Percentiles rank a stretch among this genome's conserved stretches.
Evolutionary conservation across 306 rosid genomes (phyloP).

Genomic region (Phaseolus lunatus): DNA sequence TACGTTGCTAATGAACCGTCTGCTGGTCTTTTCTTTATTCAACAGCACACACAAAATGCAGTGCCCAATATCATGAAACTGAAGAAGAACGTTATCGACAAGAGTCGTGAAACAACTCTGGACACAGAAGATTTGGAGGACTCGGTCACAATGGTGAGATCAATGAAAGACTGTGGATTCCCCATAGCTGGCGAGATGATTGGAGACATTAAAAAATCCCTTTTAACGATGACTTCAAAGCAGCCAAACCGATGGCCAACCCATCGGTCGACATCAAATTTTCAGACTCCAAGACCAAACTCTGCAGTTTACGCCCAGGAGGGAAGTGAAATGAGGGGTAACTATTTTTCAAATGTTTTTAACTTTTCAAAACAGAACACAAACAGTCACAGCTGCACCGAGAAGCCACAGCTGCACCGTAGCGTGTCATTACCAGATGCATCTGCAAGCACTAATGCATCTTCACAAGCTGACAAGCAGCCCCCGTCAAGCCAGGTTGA

Average conservation of each 20-base stretch:
- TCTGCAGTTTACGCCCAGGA: slow-evolving; percentile 44
- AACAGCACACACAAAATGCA: slow-evolving; percentile 83
- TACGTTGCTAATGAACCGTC: slow-evolving; percentile 90
- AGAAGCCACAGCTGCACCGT: slow-evolving; percentile 42
- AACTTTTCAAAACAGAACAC: slow-evolving; percentile 75
- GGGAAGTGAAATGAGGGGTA: slow-evolving; percentile 51
- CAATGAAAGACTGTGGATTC: slow-evolving; percentile 89
- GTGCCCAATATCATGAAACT: slow-evolving; percentile 76
- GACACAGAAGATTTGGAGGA: slow-evolving; percentile 88
- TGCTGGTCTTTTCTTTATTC: slow-evolving; percentile 83
- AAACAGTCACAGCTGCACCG: slow-evolving; percentile 54
- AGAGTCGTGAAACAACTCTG: slow-evolving; percentile 69
- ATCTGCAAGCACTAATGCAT: slow-evolving; percentile 53
- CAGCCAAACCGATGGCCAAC: slow-evolving; percentile 67
- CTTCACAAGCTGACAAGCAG: slow-evolving; percentile 57
- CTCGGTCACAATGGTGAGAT: slow-evolving; percentile 70
- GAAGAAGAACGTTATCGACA: slow-evolving; percentile 55
- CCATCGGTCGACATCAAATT: slow-evolving; percentile 45
- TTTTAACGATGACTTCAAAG: slow-evolving; percentile 60
- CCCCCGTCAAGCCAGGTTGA: slow-evolving; percentile 54
- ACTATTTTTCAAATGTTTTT: slow-evolving; percentile 69
- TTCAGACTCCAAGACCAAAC: slow-evolving; percentile 50
- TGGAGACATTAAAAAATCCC: slow-evolving; percentile 75
- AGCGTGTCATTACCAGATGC: slow-evolving; percentile 47
- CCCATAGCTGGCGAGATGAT: slow-evolving; percentile 82